Evolutionary conservation across 2,329 filamentous ascomycete genomes (phyloP).

Genomic region (Plectosphaerella plurivora): DNA sequence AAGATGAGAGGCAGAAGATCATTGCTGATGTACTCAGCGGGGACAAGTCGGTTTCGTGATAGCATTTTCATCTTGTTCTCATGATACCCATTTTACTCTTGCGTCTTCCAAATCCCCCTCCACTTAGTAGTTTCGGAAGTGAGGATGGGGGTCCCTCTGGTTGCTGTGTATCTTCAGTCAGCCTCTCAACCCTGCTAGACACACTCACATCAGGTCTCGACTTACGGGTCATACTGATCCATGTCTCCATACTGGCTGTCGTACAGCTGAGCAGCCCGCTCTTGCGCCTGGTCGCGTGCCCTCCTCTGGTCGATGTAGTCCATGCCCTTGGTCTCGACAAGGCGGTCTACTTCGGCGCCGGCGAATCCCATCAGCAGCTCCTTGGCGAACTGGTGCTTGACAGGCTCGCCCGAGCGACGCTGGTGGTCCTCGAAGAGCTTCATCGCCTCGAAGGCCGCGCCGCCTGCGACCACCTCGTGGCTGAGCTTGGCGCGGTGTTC

Average conservation of each 20-base stretch:
- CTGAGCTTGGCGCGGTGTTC: conserved; percentile 24
- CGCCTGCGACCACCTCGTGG: conserved; percentile 73
- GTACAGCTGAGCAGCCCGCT: conserved; percentile 56
- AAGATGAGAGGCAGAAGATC: conserved; percentile 36
- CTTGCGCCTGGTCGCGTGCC: conserved; percentile 54
- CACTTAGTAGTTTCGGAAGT: neutral
- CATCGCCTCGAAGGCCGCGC: conserved; percentile 74
- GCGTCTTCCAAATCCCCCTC: neutral
- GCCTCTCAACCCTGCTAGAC: neutral
- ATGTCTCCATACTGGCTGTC: conserved; percentile 53
- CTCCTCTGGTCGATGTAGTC: conserved; percentile 53
- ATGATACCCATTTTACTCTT: too few relatives aligned
- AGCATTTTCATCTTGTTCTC: too few relatives aligned
- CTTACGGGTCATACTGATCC: conserved; percentile 55
- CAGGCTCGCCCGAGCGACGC: conserved; percentile 58
- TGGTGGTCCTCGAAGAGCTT: conserved; percentile 75
- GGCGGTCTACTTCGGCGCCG: conserved; percentile 71
- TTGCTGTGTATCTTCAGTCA: neutral
- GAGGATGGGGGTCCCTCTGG: neutral
- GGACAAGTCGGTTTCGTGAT: too few relatives aligned
- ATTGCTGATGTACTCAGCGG: conserved; percentile 24
- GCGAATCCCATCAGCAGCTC: conserved; percentile 69
- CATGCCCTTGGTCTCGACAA: conserved; percentile 67
- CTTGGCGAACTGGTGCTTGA: conserved; percentile 73
- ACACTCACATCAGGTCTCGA: conserved; percentile 8